Evolutionary conservation across 2,329 filamentous ascomycete species (phyloP).

Genomic region (Pseudocercospora fuligena): DNA sequence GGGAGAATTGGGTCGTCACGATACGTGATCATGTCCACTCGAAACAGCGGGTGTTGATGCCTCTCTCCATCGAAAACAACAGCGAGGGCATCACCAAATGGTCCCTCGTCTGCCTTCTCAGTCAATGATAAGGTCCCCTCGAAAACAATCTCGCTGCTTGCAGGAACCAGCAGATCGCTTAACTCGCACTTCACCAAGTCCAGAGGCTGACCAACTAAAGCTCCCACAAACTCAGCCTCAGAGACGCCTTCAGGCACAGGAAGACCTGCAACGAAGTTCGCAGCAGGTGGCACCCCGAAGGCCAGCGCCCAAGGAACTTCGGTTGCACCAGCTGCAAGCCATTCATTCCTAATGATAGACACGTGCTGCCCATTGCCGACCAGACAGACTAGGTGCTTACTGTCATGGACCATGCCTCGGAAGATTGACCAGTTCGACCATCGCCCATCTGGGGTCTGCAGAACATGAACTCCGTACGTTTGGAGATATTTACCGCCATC

Average conservation of each 20-base stretch:
- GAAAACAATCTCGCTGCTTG: slow-evolving; percentile 57
- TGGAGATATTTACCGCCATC: slow-evolving; percentile 59
- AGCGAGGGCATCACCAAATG: slow-evolving; percentile 9
- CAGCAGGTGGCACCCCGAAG: slow-evolving; percentile 57
- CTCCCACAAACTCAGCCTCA: slow-evolving; percentile 56
- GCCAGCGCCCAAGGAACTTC: slow-evolving; percentile 55
- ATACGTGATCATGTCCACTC: slow-evolving; percentile 55
- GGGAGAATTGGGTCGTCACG: slow-evolving; percentile 55
- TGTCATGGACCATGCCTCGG: slow-evolving; percentile 54
- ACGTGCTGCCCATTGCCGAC: slow-evolving; percentile 55
- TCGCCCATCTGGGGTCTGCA: slow-evolving; percentile 51
- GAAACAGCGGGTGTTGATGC: slow-evolving; percentile 48
- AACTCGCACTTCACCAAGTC: slow-evolving; percentile 60
- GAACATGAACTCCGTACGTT: slow-evolving; percentile 56
- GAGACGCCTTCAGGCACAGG: slow-evolving; percentile 57
- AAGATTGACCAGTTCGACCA: slow-evolving; percentile 58
- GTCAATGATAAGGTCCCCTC: slow-evolving; percentile 53
- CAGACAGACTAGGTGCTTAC: slow-evolving; percentile 48
- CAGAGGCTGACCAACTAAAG: slow-evolving; percentile 51
- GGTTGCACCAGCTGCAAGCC: slow-evolving; percentile 48
- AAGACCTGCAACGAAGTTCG: slow-evolving; percentile 36
- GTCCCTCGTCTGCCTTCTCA: slow-evolving; percentile 6
- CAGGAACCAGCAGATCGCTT: slow-evolving; percentile 55
- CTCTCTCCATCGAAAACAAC: slow-evolving; percentile 48
- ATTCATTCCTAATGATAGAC: slow-evolving; percentile 53